phyloP scores from a whole-genome alignment of 805 yeast genomes.

The Maudiozyma turicensis region DNA sequence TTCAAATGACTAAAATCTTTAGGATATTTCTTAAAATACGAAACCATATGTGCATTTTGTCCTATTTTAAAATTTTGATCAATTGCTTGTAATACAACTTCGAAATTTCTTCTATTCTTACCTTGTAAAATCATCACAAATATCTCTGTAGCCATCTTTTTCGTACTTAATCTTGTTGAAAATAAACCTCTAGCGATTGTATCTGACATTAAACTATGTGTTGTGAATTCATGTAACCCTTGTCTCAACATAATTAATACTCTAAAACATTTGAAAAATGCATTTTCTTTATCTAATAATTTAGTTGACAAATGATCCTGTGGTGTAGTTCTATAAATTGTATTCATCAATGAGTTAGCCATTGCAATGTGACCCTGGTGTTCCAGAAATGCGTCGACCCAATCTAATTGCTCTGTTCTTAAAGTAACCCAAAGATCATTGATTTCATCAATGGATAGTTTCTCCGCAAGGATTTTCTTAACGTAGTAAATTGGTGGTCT shows the following conservation, averaged over 20 bases:
- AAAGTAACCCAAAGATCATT: conserved; percentile 84
- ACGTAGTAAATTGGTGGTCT: conserved; percentile 69
- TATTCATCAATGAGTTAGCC: conserved; percentile 52
- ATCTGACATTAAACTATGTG: conserved; percentile 36
- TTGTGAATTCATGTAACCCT: conserved; percentile 21
- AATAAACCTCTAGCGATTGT: conserved; percentile 64
- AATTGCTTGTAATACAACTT: conserved; percentile 24
- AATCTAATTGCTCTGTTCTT: conserved; percentile 75
- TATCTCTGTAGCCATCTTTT: conserved; percentile 74
- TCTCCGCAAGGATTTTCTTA: conserved; percentile 57
- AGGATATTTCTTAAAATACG: conserved; percentile 12
- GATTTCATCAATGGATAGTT: conserved; percentile 58
- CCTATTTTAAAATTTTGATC: conserved; percentile 29
- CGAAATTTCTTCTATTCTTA: conserved; percentile 39
- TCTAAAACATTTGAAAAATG: conserved; percentile 67
- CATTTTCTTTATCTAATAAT: conserved; percentile 59
- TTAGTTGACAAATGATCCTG: conserved; percentile 30
- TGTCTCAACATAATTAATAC: conserved; percentile 31
- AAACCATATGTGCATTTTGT: conserved; percentile 21
- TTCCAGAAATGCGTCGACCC: conserved; percentile 74
- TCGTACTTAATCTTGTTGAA: conserved; percentile 65
- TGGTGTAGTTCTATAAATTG: conserved; percentile 21
- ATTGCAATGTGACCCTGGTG: conserved; percentile 76
- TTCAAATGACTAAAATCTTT: conserved; percentile 13
- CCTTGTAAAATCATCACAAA: conserved; percentile 46